phyloP scores from a whole-genome alignment of 331 rosid genomes.

The Pyracantha coccinea region DNA sequence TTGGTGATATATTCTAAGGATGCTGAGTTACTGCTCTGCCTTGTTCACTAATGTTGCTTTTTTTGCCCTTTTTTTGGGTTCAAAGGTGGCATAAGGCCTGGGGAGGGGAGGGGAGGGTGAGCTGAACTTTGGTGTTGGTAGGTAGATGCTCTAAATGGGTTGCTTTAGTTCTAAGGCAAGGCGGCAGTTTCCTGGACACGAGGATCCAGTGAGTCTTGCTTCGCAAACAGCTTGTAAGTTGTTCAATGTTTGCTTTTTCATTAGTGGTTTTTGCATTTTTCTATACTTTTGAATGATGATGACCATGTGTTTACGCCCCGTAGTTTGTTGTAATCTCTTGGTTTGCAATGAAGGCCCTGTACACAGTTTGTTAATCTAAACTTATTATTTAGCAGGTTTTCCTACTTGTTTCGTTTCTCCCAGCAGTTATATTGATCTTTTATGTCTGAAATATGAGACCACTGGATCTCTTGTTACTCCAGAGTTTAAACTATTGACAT shows the following conservation, averaged over 20 bases:
- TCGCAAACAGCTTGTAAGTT: conserved; percentile 83
- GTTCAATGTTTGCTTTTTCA: not conserved
- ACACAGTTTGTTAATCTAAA: not conserved
- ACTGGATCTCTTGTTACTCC: not conserved
- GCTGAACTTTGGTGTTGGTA: not conserved
- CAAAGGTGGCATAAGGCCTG: conserved; percentile 1
- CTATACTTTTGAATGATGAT: not conserved
- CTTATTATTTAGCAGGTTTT: not conserved
- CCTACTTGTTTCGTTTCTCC: not conserved
- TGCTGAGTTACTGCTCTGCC: conserved; percentile 7
- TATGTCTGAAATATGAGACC: not conserved
- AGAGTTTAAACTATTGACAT: not conserved
- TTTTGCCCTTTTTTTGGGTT: not conserved
- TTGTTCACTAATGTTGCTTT: conserved; percentile 7
- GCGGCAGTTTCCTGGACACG: conserved; percentile 35
- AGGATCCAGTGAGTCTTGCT: conserved; percentile 59
- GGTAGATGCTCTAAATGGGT: conserved; percentile 50
- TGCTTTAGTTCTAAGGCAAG: conserved; percentile 54
- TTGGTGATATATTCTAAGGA: conserved; percentile 40
- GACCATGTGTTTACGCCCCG: not conserved
- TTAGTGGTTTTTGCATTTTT: not conserved
- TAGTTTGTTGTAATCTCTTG: not conserved
- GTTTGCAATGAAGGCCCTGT: not conserved
- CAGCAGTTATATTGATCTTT: not conserved
- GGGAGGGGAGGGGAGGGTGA: conserved; percentile 1